Evolutionary conservation across 495 filamentous ascomycete species (phyloP).

Genomic region (Jackrogersella minutella): DNA sequence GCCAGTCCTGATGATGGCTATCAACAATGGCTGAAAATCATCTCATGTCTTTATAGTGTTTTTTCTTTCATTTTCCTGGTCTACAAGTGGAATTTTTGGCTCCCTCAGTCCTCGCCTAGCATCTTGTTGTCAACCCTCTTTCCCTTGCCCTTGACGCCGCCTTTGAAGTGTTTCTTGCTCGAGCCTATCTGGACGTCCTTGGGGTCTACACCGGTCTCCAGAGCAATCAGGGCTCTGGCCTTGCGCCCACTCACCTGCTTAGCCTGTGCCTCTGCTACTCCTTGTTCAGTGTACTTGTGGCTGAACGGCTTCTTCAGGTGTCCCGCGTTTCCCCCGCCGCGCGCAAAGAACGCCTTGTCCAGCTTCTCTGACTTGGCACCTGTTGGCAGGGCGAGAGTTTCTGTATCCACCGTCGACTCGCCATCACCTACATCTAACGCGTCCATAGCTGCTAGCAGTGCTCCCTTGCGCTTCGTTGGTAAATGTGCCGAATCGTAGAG

Average conservation of each 20-base stretch:
- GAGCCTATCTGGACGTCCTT: conserved; percentile 73
- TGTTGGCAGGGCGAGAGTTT: conserved; percentile 54
- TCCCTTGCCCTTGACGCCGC: conserved; percentile 67
- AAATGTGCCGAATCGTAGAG: conserved; percentile 84
- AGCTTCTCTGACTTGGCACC: conserved; percentile 78
- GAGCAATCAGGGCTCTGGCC: conserved; percentile 79
- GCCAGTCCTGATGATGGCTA: background rate
- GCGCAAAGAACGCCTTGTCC: conserved; percentile 87
- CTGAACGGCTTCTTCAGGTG: conserved; percentile 86
- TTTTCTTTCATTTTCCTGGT: background rate
- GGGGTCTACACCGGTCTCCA: conserved; percentile 85
- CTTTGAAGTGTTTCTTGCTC: conserved; percentile 97
- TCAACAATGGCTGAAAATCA: background rate
- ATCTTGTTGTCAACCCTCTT: conserved; percentile 52
- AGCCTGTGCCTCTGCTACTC: conserved; percentile 58
- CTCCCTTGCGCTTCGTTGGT: conserved; percentile 73
- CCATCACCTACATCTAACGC: conserved; percentile 51
- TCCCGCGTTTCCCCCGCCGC: conserved; percentile 64
- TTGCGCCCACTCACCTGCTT: conserved; percentile 85
- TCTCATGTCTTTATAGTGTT: background rate
- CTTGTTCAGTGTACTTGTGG: conserved; percentile 84
- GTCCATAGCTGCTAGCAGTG: conserved; percentile 59
- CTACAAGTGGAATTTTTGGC: background rate
- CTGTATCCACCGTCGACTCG: conserved; percentile 52
- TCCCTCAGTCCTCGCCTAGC: conserved; percentile 15